Conservation (phyloP, 805 yeast genomes). For the Suhomyces pyralidae region DNA sequence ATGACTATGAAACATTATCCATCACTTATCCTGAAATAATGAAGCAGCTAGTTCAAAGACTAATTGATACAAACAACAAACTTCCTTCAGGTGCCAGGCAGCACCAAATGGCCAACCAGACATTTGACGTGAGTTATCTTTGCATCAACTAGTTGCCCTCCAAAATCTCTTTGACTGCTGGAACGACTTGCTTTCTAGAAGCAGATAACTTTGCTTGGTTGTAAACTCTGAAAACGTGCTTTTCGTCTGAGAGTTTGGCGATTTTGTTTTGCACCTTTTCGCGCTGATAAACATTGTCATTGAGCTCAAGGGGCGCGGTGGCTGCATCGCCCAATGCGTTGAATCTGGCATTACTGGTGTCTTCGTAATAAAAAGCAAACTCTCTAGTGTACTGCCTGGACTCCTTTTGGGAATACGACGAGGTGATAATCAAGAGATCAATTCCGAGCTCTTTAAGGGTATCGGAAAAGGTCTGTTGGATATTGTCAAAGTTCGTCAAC, state of each 20-base stretch:
- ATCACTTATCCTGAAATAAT: constrained; percentile 13
- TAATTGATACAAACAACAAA: background rate
- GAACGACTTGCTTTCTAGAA: constrained; percentile 86
- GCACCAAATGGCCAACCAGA: constrained; percentile 3
- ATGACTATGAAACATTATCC: constrained; percentile 16
- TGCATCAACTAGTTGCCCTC: constrained; percentile 11
- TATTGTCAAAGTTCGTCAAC: constrained; percentile 18
- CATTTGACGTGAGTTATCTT: constrained; percentile 24
- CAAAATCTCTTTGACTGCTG: constrained; percentile 41
- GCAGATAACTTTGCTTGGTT: constrained; percentile 56
- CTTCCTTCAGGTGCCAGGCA: background rate
- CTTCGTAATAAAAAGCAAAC: constrained; percentile 27
- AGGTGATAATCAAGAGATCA: constrained; percentile 34
- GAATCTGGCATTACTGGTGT: constrained; percentile 11
- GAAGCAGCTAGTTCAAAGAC: background rate
- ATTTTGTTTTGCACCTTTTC: constrained; percentile 13
- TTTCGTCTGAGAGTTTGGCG: constrained; percentile 8
- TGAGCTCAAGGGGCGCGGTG: constrained; percentile 20
- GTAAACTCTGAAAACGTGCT: constrained; percentile 20
- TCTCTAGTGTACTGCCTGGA: constrained; percentile 33
- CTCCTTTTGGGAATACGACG: constrained; percentile 37
- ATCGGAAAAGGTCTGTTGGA: constrained; percentile 22
- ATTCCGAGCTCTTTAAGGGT: constrained; percentile 13
- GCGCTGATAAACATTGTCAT: constrained; percentile 21
- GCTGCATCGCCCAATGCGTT: constrained; percentile 19